These are phyloP conservation scores for Colletotrichum sp. DNA, from an alignment of 2,329 filamentous ascomycete species.

Conservation along the genomic window DNA sequence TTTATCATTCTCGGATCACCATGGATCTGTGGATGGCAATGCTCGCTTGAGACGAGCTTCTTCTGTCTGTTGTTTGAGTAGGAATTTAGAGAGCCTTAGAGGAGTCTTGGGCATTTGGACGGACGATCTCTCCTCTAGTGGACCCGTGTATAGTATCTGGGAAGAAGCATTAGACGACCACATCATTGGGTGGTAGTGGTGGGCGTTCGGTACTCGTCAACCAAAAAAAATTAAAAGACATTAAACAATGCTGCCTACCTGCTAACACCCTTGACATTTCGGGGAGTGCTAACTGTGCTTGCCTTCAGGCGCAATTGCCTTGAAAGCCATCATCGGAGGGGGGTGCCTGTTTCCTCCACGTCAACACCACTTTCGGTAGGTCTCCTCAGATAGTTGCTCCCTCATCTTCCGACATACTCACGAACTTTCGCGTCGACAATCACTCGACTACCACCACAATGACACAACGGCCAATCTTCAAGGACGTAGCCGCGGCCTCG, in stretches of 20 bases:
- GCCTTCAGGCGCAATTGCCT: not conserved
- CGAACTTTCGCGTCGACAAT: not conserved
- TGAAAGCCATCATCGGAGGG: not conserved
- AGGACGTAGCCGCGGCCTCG: not conserved
- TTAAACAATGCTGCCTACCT: not conserved
- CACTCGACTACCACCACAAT: not conserved
- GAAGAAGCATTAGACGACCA: constrained; percentile 51
- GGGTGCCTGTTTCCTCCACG: not conserved
- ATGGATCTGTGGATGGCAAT: constrained; percentile 3
- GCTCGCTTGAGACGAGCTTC: constrained; percentile 22
- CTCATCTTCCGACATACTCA: not conserved
- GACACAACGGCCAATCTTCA: not conserved
- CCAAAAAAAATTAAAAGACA: not conserved
- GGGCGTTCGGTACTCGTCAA: constrained; percentile 18
- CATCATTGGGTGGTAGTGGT: constrained; percentile 12
- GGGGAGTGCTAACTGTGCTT: not conserved
- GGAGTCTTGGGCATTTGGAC: constrained; percentile 41
- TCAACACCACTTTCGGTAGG: not conserved
- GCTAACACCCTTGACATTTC: no score
- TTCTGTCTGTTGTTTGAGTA: constrained; percentile 23
- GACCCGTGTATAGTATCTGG: constrained; percentile 56
- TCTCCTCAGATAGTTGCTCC: not conserved
- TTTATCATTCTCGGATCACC: not conserved
- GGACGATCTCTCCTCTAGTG: constrained; percentile 59
- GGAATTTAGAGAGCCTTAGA: constrained; percentile 23